Evolutionary conservation across 1,284 basidiomycete genomes (phyloP), one percentile per base, ranked within the genome.

Genomic region (Blastosporella zonata): DNA sequence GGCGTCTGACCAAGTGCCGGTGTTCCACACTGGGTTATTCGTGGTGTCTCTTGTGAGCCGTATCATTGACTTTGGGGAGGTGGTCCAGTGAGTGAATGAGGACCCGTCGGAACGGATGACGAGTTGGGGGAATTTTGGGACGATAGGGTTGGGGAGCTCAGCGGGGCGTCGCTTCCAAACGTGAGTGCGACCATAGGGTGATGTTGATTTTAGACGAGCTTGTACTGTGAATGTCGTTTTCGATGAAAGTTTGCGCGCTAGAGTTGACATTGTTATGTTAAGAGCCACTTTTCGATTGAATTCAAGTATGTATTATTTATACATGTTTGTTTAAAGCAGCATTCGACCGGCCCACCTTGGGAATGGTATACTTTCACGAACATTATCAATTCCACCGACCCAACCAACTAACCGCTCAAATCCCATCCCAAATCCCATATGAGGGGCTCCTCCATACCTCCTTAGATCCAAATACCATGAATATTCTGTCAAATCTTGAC

Each of bases 381-480:
- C 79, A 66, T 95, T 96, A 47, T 85, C 83, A 35, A 90, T 73
- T 0, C 91, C 92, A 12, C 86, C 83, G 15, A 95, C 70, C 85
- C 90, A 94, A 46, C 82, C 81, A 13, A 97, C 75, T 31, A 95
- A 72, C 53, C 94, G 73, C 67, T 97, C 94, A 62, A 94, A 94
- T 3, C 94, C 94, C 72, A 97, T 76, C 3, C 94, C 94, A 70
- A 93, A 97, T 3, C 94, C 94, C 18, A 89, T 93, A 67, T 96
- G 93, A 2, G 91, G 87, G 17, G 87, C 84, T n/a, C 84, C 84
- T 5, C 94, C 94, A 58, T 74, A 86, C 59, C 74, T 75, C 49
- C 94, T 73, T 54, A 96, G 64, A 58, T 96, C 92, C 46, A 84
- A 57, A 67, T 97, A 97, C 94, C 93, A 97, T 33, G 70, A 68